Evolutionary conservation across 164 flowering plant genomes (phyloP).

Genomic region (Houttuynia cordata): DNA sequence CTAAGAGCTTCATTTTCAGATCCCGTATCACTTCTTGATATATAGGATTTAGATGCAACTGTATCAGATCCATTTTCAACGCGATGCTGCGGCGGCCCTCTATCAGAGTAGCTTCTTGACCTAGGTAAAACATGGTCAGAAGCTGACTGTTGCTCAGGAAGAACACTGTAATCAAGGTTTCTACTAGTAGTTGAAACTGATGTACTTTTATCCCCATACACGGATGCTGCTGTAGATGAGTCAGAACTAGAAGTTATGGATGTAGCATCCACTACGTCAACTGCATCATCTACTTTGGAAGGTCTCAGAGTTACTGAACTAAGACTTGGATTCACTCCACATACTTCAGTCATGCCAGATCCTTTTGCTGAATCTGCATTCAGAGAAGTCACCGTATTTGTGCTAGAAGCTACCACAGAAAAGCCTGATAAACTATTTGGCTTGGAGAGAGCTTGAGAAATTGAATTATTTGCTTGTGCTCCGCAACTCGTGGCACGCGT

Average conservation of each 20-base stretch:
- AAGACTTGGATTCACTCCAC: slow-evolving; percentile 10
- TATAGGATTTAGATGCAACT: slow-evolving; percentile 9
- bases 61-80: slow-evolving; percentile 11
- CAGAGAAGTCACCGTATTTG: slow-evolving; percentile 15
- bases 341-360: slow-evolving; percentile 17
- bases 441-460: slow-evolving; percentile 31
- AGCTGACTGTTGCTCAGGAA: slow-evolving; percentile 7
- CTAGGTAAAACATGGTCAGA: slow-evolving; percentile 8
- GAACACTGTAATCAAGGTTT: background rate
- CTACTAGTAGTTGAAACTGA: background rate
- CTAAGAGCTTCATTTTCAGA: slow-evolving; percentile 3
- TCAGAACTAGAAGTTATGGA: slow-evolving; percentile 3
- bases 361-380: slow-evolving; percentile 35
- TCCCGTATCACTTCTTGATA: background rate
- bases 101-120: slow-evolving; percentile 5
- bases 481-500: slow-evolving; percentile 38
- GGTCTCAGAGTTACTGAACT: slow-evolving; percentile 18
- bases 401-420: slow-evolving; percentile 26
- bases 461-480: slow-evolving; percentile 20
- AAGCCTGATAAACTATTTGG: slow-evolving; percentile 29
- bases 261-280: slow-evolving; percentile 7
- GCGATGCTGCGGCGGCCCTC: slow-evolving; percentile 8
- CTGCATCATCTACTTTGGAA: slow-evolving; percentile 11
- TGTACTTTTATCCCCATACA: background rate
- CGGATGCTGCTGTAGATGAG: slow-evolving; percentile 2